Base-by-base conservation (phyloP, 352 stramenopile species). In the Phytophthora cryptogea region DNA sequence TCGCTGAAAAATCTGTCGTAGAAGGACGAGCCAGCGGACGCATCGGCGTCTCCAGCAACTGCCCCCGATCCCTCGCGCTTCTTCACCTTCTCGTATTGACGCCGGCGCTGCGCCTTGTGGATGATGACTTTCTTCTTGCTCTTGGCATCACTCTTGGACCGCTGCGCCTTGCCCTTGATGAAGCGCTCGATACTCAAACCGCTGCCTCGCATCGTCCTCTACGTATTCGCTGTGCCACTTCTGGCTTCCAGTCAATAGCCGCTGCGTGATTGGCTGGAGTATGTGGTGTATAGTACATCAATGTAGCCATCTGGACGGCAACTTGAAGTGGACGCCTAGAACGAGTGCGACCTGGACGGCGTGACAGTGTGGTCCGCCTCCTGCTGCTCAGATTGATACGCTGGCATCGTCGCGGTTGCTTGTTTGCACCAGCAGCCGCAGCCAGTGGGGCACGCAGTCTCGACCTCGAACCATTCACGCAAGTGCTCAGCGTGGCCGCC, bases 391-490 rank as follows among this genome's bases (percentile, higher is more conserved):
- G 62, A 48, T 17, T 67, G 51, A 20, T 70, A 75, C 2, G 71
- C 46, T 31, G 70, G 56, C 27, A 80, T 63, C 3, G 72, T 86
- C 8, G 68, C 76, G 7, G 83, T 90, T 2, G 81, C 72, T 47
- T 91, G 80, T 40, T 92, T 92, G 68, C 86, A 95, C 86, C 83
- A 93, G 64, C 86, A 95, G 16, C 86, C 83, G 31, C 86, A 95
- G 41, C 86, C 86, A 1, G 86, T 95, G 0, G 86, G 86, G 55
- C 86, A 95, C 30, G 74, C 65, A 10, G 78, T 83, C 57, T 94
- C 83, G 5, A 70, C 51, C 20, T 83, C 76, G 50, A 95, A 95
- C 86, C 86, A 95, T 31, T 79, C 78, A 47, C 77, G 82, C 17
- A 94, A 56, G 48, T 95, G 86, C 33, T 69, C 54, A 4, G 74